A percentile compares a stretch with the other conserved stretches of the same genome.
These are phyloP conservation scores for Aspergillus floridensis DNA, from an alignment of 2,329 filamentous ascomycete genomes.

Conservation along the genomic window DNA sequence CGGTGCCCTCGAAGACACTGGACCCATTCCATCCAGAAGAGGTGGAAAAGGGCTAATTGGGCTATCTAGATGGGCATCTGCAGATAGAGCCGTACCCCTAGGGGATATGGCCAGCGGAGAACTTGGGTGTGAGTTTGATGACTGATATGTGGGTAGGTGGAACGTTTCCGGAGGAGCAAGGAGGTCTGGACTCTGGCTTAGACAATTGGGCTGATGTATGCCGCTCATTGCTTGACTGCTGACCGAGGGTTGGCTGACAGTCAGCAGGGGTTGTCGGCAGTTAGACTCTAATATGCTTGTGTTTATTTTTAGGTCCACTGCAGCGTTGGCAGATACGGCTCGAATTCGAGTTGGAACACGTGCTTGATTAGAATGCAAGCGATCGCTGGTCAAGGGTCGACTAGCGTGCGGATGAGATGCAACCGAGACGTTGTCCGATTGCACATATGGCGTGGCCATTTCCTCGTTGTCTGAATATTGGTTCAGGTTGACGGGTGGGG, in stretches of 20 bases:
- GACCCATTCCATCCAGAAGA: constrained; percentile 59
- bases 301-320: constrained; percentile 48
- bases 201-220: constrained; percentile 24
- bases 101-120: constrained; percentile 33
- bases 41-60: constrained; percentile 65
- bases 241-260: constrained; percentile 41
- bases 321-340: constrained; percentile 61
- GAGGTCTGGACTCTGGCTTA: constrained; percentile 36
- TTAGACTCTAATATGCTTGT: constrained; percentile 30
- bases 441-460: constrained; percentile 40
- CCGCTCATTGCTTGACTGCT: constrained; percentile 21
- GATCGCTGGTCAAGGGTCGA: constrained; percentile 23
- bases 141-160: constrained; percentile 37
- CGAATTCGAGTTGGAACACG: constrained; percentile 38
- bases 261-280: constrained; percentile 30
- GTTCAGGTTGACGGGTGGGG: constrained; percentile 63
- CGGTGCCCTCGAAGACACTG: constrained; percentile 48
- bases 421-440: constrained; percentile 48
- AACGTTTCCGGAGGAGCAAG: constrained; percentile 45
- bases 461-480: constrained; percentile 66
- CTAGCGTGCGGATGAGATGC: constrained; percentile 45
- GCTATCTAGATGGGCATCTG: constrained; percentile 24
- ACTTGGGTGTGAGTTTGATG: constrained; percentile 19
- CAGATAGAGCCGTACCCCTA: constrained; percentile 20
- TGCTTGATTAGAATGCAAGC: constrained; percentile 25